A percentile compares a stretch with the other conserved stretches of the same genome.
Evolutionary conservation across 2,329 filamentous ascomycete genomes (phyloP).

Genomic region (Xylaria sp.): DNA sequence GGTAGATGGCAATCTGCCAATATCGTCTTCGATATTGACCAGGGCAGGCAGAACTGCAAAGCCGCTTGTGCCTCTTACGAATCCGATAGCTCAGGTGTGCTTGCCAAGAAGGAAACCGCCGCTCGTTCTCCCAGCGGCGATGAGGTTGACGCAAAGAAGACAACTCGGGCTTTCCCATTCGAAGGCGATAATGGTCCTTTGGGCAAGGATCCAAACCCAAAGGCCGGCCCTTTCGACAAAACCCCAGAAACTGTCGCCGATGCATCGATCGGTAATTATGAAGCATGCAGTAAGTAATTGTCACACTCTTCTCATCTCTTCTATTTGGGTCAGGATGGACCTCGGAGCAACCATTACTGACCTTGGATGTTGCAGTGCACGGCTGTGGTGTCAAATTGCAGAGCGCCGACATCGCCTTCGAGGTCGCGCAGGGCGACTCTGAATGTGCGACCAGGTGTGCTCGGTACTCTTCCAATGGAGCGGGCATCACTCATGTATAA

Average conservation of each 20-base stretch:
- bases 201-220: background rate
- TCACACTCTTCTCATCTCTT: background rate
- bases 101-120: conserved; percentile 13
- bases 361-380: background rate
- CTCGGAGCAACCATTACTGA: background rate
- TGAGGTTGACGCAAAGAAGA: background rate
- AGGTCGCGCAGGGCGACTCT: conserved; percentile 11
- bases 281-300: conserved; percentile 20
- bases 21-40: conserved; percentile 11
- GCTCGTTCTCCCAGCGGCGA: too few relatives aligned
- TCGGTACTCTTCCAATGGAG: background rate
- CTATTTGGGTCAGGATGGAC: background rate
- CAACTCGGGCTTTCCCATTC: background rate
- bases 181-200: background rate
- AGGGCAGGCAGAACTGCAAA: conserved; percentile 18
- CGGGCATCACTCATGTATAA: background rate
- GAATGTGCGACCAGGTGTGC: conserved; percentile 23
- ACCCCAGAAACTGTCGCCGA: background rate
- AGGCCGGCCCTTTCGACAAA: background rate
- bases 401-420: conserved; percentile 13
- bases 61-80: background rate
- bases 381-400: conserved; percentile 19
- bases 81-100: background rate
- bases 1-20: conserved; percentile 15
- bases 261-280: background rate